Evolutionary conservation across 768 basidiomycete species (phyloP).

Genomic region (Nidularia sp.): DNA sequence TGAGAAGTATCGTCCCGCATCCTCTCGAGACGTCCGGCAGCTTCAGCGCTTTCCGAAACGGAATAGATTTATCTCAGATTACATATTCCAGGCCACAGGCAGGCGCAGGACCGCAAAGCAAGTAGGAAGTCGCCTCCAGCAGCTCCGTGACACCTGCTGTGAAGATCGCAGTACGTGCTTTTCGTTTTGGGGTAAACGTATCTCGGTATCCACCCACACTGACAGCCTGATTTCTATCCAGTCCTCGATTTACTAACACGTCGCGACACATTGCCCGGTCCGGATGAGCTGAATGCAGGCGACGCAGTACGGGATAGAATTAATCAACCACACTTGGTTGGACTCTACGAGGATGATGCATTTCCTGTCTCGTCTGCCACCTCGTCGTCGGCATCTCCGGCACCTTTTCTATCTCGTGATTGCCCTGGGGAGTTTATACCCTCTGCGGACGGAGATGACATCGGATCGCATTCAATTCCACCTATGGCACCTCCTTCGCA

Average conservation of each 20-base stretch:
- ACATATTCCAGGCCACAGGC: slow-evolving; percentile 54
- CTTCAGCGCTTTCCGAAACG: slow-evolving; percentile 63
- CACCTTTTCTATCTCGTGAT: not conserved
- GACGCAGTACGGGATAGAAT: too few species aligned
- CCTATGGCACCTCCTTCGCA: not conserved
- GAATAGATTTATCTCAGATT: slow-evolving; percentile 63
- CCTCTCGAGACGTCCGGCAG: slow-evolving; percentile 44
- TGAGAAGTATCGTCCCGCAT: slow-evolving; percentile 50
- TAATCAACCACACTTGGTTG: not conserved
- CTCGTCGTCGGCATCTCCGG: not conserved
- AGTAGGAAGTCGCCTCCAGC: slow-evolving; percentile 67
- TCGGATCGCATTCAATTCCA: not conserved
- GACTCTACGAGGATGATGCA: not conserved
- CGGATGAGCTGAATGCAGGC: slow-evolving; percentile 2
- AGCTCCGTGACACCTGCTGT: slow-evolving; percentile 57
- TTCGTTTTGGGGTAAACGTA: not conserved
- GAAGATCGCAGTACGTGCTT: slow-evolving; percentile 50
- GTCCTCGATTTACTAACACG: slow-evolving; percentile 18
- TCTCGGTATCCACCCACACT: not conserved
- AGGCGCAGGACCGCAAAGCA: slow-evolving; percentile 60
- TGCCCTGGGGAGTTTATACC: not conserved
- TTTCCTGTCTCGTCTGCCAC: not conserved
- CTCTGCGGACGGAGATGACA: not conserved
- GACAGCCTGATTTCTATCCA: slow-evolving; percentile 1
- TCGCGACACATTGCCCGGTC: slow-evolving; percentile 8